phyloP scores from a whole-genome alignment of 805 yeast species.

The Yamadazyma endophytica region DNA sequence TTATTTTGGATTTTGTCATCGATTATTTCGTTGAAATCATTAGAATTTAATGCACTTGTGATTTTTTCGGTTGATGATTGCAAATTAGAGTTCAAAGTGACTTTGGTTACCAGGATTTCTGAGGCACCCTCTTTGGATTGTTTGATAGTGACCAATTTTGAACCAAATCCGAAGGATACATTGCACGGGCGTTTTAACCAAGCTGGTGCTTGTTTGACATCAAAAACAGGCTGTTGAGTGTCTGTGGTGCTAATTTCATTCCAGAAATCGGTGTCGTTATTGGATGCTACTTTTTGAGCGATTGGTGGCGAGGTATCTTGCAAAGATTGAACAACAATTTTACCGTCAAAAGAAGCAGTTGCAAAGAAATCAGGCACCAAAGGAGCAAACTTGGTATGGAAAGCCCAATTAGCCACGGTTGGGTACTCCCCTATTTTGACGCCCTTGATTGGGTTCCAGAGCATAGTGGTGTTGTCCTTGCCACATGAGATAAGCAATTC shows the following conservation, averaged over 20 bases:
- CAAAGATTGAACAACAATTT: slow-evolving; percentile 72
- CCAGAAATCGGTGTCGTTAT: slow-evolving; percentile 81
- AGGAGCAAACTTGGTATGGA: slow-evolving; percentile 85
- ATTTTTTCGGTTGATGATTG: slow-evolving; percentile 38
- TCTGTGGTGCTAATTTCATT: slow-evolving; percentile 64
- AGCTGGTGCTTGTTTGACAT: slow-evolving; percentile 75
- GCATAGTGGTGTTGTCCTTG: slow-evolving; percentile 77
- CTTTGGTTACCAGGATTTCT: slow-evolving; percentile 39
- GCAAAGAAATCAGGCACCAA: slow-evolving; percentile 86
- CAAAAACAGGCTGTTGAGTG: slow-evolving; percentile 68
- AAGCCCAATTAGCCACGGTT: slow-evolving; percentile 89
- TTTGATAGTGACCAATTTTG: slow-evolving; percentile 64
- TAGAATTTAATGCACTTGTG: slow-evolving; percentile 52
- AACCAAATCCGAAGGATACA: slow-evolving; percentile 91
- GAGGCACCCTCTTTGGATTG: slow-evolving; percentile 39
- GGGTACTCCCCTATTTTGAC: slow-evolving; percentile 81
- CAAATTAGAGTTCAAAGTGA: slow-evolving; percentile 32
- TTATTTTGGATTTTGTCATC: slow-evolving; percentile 45
- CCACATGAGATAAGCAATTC: slow-evolving; percentile 82
- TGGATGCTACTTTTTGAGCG: slow-evolving; percentile 33
- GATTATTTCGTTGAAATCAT: slow-evolving; percentile 52
- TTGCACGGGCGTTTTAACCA: slow-evolving; percentile 78
- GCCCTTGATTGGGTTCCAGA: slow-evolving; percentile 88
- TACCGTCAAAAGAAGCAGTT: slow-evolving; percentile 83
- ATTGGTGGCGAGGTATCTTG: slow-evolving; percentile 77